These are phyloP conservation scores for Dictyophora rubrovolvata DNA, from an alignment of 768 basidiomycete genomes.

Conservation along the genomic window DNA sequence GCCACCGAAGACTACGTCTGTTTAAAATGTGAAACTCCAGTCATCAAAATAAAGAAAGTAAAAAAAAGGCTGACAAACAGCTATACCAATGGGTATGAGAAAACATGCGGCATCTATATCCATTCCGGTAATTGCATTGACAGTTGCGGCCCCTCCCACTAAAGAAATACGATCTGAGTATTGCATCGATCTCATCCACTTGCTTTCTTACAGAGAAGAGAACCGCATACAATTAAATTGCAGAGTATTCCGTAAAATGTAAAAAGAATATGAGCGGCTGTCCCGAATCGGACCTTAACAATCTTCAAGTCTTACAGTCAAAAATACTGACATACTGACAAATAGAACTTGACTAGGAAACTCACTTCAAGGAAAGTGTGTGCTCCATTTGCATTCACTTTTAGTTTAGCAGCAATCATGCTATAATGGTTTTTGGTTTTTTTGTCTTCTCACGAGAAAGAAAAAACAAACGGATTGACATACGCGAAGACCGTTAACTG, in stretches of 20 bases:
- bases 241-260: conserved; percentile 43
- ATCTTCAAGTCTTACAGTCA: conserved; percentile 23
- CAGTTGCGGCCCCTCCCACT: conserved; percentile 38
- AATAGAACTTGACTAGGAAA: not conserved
- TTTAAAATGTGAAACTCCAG: not conserved
- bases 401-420: conserved; percentile 41
- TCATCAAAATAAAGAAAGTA: not conserved
- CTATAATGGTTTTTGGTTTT: not conserved
- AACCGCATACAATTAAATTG: conserved; percentile 41
- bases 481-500: conserved; percentile 40
- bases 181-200: not conserved
- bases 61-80: conserved; percentile 23
- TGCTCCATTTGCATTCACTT: conserved; percentile 48
- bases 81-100: conserved; percentile 35
- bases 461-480: not conserved
- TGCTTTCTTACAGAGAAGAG: conserved; percentile 31
- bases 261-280: conserved; percentile 36
- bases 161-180: not conserved
- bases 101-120: conserved; percentile 35
- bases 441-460: conserved; percentile 13
- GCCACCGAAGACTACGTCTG: conserved; percentile 27
- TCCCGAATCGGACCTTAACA: conserved; percentile 39
- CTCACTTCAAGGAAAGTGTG: conserved; percentile 45
- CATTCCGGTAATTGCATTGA: conserved; percentile 37
- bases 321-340: no score